Base-by-base conservation (phyloP, 805 yeast species). In the Pichia californica region DNA sequence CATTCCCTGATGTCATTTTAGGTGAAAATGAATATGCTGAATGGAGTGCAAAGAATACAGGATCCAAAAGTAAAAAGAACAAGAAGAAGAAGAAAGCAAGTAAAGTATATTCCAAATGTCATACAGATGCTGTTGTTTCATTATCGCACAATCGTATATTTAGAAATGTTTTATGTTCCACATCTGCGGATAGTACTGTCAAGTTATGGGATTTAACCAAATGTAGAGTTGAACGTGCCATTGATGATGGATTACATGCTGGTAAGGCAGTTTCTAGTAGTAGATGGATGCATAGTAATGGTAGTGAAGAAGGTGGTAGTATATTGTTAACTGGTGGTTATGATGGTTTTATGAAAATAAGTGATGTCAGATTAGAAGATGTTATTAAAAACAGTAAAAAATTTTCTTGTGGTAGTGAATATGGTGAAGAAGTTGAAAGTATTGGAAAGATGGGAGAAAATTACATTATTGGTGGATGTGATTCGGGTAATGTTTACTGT, bases 111-210 rank as follows among this genome's bases (percentile, higher is more conserved):
- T 68, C 76, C 30, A 72, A 78, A 11, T 77, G 87, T 16, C 99
- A 93, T 63, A 85, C 88, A 1, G 99, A 88, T 66, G 97, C 99
- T 1, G 88, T 93, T 25, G 76, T 93, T 47, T 84, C 96, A 2
- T 70, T 93, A 46, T 67, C 95, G 10, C 91, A 88, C 62, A 93
- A 91, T 64, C 79, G 73, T 55, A 72, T 69, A 35, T 94, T 86
- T 66, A 77, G 95, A 63, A 80, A 86, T 48, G 81, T 93, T 16
- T 75, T 93, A 47, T 95, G 95, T 14, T 88, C 97, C 9, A 86
- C 96, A 2, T 88, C 97, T 8, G 98, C 98, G 1, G 99, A 93
- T 60, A 76, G 81, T 49, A 93, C 99, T 1, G 86, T 93, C 37
- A 93, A 93, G 66, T 71, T 93, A 53, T 93, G 99, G 99, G 99